Evolutionary conservation across 2,329 filamentous ascomycete genomes (phyloP).

Genomic region (Sporothrix phasma): DNA sequence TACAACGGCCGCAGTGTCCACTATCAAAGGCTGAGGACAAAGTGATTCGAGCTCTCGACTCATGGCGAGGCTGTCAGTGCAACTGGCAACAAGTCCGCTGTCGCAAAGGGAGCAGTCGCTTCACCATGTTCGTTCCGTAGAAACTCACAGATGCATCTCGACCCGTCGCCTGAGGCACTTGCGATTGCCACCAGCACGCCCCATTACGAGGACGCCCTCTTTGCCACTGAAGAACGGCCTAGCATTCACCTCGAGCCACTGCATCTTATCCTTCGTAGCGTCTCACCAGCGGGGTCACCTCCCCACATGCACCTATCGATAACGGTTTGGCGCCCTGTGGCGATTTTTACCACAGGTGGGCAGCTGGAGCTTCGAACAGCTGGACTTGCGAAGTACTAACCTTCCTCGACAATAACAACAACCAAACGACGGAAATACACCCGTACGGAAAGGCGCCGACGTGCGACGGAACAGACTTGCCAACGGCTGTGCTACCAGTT

Average conservation of each 20-base stretch:
- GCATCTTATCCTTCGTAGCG: slow-evolving; percentile 1
- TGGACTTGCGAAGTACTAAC: not conserved
- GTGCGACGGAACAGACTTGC: not conserved
- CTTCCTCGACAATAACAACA: not conserved
- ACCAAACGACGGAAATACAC: not conserved
- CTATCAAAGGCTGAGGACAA: not conserved
- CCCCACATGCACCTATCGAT: not conserved
- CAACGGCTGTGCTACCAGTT: not conserved
- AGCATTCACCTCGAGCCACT: not conserved
- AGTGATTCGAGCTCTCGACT: not conserved
- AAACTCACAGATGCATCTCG: no score
- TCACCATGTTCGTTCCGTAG: no score
- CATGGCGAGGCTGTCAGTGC: no score
- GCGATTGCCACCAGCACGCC: not conserved
- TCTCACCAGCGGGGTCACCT: not conserved
- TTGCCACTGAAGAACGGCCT: not conserved
- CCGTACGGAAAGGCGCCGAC: not conserved
- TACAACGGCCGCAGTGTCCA: not conserved
- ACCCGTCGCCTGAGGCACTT: not conserved
- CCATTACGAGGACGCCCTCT: not conserved
- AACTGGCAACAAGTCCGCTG: no score
- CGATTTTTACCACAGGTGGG: not conserved
- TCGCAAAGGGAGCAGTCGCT: not conserved
- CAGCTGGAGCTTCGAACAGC: not conserved
- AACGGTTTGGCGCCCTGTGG: not conserved